Percentiles rank a stretch among this genome's conserved stretches.
phyloP scores from a whole-genome alignment of 768 basidiomycete genomes.

The Polyporus arcularius region DNA sequence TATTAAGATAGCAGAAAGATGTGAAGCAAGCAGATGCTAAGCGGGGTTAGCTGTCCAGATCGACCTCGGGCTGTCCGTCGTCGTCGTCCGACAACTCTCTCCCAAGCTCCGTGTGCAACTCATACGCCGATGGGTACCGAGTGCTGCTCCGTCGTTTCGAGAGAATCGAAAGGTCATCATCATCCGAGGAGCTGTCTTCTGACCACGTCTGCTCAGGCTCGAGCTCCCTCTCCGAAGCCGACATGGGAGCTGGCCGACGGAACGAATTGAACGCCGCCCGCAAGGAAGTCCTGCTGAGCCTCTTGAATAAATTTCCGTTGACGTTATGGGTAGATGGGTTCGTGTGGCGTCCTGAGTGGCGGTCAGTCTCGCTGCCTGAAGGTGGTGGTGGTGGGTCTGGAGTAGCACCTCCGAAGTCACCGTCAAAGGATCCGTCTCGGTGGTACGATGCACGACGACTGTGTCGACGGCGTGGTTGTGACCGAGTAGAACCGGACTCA shows the following conservation, averaged over 20 bases:
- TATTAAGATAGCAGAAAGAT: neutral
- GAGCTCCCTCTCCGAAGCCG: neutral
- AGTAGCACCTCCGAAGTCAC: conserved; percentile 17
- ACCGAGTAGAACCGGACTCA: neutral
- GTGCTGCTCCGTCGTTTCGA: conserved; percentile 17
- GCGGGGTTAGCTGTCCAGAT: conserved; percentile 7
- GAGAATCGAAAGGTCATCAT: conserved; percentile 27
- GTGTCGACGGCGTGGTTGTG: conserved; percentile 1
- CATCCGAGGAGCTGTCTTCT: conserved; percentile 29
- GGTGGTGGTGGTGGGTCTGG: conserved; percentile 22
- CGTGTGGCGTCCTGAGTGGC: neutral
- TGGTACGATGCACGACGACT: neutral
- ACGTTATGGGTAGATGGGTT: neutral
- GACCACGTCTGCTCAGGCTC: conserved; percentile 21
- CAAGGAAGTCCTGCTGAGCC: conserved; percentile 26
- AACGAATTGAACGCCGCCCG: conserved; percentile 25
- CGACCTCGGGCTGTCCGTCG: neutral
- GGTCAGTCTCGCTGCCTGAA: conserved; percentile 13
- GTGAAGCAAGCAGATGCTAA: neutral
- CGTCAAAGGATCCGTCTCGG: conserved; percentile 1
- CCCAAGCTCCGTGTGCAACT: conserved; percentile 15
- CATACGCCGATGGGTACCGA: conserved; percentile 17
- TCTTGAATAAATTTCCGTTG: conserved; percentile 19
- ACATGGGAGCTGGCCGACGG: conserved; percentile 17
- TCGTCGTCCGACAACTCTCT: conserved; percentile 14